Conservation (phyloP, 2,329 filamentous ascomycete genomes). For the Venturia oleaginea region DNA sequence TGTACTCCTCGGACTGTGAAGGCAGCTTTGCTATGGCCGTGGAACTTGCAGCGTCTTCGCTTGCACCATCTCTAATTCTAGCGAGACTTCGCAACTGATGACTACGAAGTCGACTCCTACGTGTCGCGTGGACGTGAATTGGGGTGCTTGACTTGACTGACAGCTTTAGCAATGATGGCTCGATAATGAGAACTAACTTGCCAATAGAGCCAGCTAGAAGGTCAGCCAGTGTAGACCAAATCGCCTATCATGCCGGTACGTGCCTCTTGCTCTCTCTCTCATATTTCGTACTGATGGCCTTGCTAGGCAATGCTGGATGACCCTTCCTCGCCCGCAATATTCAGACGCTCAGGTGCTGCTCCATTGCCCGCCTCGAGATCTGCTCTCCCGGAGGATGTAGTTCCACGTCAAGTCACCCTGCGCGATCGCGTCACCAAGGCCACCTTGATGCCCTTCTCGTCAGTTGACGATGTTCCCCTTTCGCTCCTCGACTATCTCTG, state of each 20-base stretch:
- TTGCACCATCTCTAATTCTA: background rate
- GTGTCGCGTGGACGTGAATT: background rate
- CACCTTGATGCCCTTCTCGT: constrained; percentile 73
- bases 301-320: constrained; percentile 65
- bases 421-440: constrained; percentile 77
- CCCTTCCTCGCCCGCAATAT: constrained; percentile 60
- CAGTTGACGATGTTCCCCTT: constrained; percentile 64
- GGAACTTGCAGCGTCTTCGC: background rate
- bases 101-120: background rate
- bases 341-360: constrained; percentile 56
- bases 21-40: background rate
- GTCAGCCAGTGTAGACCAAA: background rate
- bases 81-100: background rate
- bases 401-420: constrained; percentile 68
- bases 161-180: background rate
- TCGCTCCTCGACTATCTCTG: constrained; percentile 69
- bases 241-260: constrained; percentile 3
- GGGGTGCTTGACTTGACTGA: background rate
- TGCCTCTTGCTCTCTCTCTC: background rate
- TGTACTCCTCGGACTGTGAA: background rate
- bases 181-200: background rate
- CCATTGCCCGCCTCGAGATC: constrained; percentile 50
- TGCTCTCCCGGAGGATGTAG: constrained; percentile 57
- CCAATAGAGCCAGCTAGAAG: background rate
- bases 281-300: background rate